Base-by-base conservation (phyloP, 2,329 filamentous ascomycete species). In the Curvularia hawaiiensis region DNA sequence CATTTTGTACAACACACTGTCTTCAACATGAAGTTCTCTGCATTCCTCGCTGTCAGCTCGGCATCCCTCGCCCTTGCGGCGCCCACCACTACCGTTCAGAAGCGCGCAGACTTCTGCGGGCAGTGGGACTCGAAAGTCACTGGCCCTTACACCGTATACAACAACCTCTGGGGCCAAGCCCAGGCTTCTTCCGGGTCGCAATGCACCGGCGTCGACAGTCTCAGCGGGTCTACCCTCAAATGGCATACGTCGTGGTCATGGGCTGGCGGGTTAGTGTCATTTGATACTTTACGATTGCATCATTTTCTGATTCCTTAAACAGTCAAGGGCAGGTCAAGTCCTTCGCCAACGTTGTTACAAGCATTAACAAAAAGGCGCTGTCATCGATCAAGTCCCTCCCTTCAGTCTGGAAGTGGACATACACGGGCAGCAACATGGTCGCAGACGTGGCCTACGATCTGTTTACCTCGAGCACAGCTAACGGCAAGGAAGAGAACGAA, bases 371-470 rank as follows among this genome's bases (percentile, higher is more conserved):
- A 16, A 71, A 71, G 31, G 63, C 71, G 12, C 59, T 80, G 26
- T 72, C 69, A 12, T 58, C 63, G 26, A 71, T 83, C 64, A 72
- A 61, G 20, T 79, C 77, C 35, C 75, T 84, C 38, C 68, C 76
- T 22, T 77, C 80, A 4, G 75, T 70, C 24, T 83, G 79, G 78
- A 66, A 74, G 18, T 84, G 80, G 80, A 70, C 58, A 33, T 86
- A 87, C 74, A 78, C 78, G 30, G 82, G 80, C 58, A 77, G 72
- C 50, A 60, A 58, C 54, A 70, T 87, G 48, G 76, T 84, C 33
- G 84, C 84, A 51, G 81, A 88, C 66, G 85, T 89, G 16, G 79
- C 85, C 14, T 88, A 86, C 66, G 85, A 88, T 69, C 73, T 88
- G 50, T 88, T 88, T 75, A 85, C 85, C 16, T 77, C 78, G 8